Conservation (phyloP, 148 eudicot genomes). For the Camellia lanceoleosa region DNA sequence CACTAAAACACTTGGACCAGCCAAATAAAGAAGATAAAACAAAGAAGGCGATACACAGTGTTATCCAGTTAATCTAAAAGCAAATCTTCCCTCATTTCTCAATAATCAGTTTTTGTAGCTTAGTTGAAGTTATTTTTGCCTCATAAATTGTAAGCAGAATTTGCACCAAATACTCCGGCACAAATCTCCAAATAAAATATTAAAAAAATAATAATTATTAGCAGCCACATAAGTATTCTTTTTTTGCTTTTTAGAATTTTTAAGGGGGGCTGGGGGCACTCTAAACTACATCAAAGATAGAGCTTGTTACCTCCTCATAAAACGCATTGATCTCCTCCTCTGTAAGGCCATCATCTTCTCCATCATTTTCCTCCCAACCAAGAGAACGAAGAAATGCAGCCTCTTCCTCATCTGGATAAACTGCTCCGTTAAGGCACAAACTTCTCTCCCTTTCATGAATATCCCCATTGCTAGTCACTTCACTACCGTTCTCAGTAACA, state of each 20-base stretch:
- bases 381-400: slow-evolving; percentile 74
- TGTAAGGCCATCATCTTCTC: slow-evolving; percentile 82
- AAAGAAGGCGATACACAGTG: not conserved
- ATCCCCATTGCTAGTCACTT: slow-evolving; percentile 45
- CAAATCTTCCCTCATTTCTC: too few relatives aligned
- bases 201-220: too few relatives aligned
- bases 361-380: slow-evolving; percentile 86
- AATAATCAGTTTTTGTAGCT: too few relatives aligned
- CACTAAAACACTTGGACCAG: not conserved
- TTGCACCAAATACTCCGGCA: too few relatives aligned
- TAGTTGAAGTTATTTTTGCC: too few relatives aligned
- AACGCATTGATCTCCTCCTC: slow-evolving; percentile 90
- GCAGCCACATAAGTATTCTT: not conserved
- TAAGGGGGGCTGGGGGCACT: not conserved
- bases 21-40: not conserved
- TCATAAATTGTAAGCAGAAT: too few relatives aligned
- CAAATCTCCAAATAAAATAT: too few relatives aligned
- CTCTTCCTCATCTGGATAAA: slow-evolving; percentile 67
- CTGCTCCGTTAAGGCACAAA: slow-evolving; percentile 30
- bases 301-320: slow-evolving; percentile 53
- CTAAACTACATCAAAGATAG: not conserved
- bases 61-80: not conserved
- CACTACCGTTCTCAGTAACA: slow-evolving; percentile 32
- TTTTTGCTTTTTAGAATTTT: not conserved
- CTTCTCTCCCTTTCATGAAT: slow-evolving; percentile 31